Percentiles rank a stretch among this genome's conserved stretches.
These are phyloP conservation scores for Eucalyptus camaldulensis DNA, from an alignment of 345 rosid species.

Conservation along the genomic window DNA sequence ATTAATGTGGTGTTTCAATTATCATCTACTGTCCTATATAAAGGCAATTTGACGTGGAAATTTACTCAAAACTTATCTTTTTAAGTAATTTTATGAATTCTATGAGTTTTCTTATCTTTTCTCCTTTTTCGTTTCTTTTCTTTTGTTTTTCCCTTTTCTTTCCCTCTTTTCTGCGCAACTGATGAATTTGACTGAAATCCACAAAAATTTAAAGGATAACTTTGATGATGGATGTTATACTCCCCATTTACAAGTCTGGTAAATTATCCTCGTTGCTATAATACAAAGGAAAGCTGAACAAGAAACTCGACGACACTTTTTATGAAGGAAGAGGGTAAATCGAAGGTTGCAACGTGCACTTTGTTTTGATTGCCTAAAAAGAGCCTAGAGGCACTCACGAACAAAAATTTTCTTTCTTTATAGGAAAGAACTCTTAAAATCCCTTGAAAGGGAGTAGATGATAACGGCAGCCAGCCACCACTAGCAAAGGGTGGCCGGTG, in stretches of 20 bases:
- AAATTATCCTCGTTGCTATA: background rate
- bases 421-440: background rate
- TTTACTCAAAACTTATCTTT: background rate
- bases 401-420: background rate
- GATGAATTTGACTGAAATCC: background rate
- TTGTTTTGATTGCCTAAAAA: background rate
- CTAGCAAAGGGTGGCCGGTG: background rate
- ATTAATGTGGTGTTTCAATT: background rate
- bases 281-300: background rate
- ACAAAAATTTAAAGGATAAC: background rate
- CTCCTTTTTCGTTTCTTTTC: background rate
- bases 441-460: background rate
- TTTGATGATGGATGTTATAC: background rate
- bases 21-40: fast-evolving
- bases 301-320: background rate
- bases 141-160: background rate
- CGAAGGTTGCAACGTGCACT: background rate
- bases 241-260: background rate
- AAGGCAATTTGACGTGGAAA: background rate
- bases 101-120: background rate
- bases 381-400: background rate
- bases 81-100: background rate
- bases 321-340: background rate
- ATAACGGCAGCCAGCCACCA: background rate
- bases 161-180: background rate